Evolutionary conservation across 2,329 filamentous ascomycete species (phyloP).

Genomic region (Graphiopsis chlorocephala): DNA sequence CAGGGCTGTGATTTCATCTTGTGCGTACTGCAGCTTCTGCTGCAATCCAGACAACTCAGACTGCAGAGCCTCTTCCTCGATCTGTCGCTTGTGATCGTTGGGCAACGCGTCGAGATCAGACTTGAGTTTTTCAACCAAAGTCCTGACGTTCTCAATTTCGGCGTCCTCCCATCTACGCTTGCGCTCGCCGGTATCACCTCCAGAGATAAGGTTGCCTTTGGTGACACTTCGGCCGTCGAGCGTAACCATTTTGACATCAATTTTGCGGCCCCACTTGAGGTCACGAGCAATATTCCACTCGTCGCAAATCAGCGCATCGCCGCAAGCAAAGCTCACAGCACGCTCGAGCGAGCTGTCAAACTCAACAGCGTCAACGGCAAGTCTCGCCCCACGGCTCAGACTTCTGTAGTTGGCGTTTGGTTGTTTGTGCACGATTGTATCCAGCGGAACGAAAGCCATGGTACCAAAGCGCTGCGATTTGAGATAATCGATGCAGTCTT

Average conservation of each 20-base stretch:
- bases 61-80: slow-evolving; percentile 76
- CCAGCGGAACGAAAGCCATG: slow-evolving; percentile 91
- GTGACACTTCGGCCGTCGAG: slow-evolving; percentile 95
- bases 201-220: slow-evolving; percentile 94
- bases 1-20: slow-evolving; percentile 73
- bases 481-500: slow-evolving; percentile 91
- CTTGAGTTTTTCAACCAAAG: slow-evolving; percentile 70
- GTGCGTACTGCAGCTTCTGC: slow-evolving; percentile 67
- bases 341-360: slow-evolving; percentile 86
- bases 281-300: slow-evolving; percentile 81
- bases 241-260: slow-evolving; percentile 91
- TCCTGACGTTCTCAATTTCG: slow-evolving; percentile 81
- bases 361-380: slow-evolving; percentile 94
- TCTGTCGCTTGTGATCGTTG: slow-evolving; percentile 69
- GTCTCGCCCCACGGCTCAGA: slow-evolving; percentile 74
- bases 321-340: slow-evolving; percentile 92
- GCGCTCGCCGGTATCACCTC: slow-evolving; percentile 77
- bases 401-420: slow-evolving; percentile 89
- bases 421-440: slow-evolving; percentile 94
- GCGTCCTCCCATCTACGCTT: slow-evolving; percentile 78
- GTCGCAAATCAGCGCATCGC: slow-evolving; percentile 92
- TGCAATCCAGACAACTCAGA: slow-evolving; percentile 78
- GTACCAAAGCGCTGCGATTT: slow-evolving; percentile 84
- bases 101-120: slow-evolving; percentile 78
- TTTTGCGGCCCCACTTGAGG: slow-evolving; percentile 78